A percentile compares a stretch with the other conserved stretches of the same genome.
Evolutionary conservation across 176 grass and related monocot species (phyloP).

Genomic region (Oryza rufipogon): DNA sequence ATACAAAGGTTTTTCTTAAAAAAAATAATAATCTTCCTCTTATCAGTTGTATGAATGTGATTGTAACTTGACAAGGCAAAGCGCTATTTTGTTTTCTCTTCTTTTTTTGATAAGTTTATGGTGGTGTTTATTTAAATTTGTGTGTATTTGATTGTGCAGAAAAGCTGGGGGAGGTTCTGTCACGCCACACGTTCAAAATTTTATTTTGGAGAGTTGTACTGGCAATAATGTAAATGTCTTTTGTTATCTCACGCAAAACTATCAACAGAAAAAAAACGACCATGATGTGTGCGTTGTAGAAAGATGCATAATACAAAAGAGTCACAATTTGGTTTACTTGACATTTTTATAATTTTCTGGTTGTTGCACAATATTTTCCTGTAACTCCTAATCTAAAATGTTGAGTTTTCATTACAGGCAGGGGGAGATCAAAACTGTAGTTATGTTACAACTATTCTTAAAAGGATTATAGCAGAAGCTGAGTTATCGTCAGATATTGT

Average conservation of each 20-base stretch:
- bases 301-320: neutral
- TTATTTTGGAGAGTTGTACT: constrained; percentile 64
- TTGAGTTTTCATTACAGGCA: constrained; percentile 48
- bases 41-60: neutral
- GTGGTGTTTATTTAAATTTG: neutral
- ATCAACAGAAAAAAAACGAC: neutral
- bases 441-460: constrained; percentile 62
- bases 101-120: neutral
- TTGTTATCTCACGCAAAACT: neutral
- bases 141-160: constrained; percentile 50
- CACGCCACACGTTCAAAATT: constrained; percentile 65
- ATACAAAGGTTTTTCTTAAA: neutral
- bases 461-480: constrained; percentile 65
- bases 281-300: neutral
- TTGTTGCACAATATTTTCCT: neutral
- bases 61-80: neutral
- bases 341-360: neutral
- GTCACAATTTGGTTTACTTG: neutral
- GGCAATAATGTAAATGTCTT: constrained; percentile 51
- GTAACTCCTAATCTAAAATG: neutral
- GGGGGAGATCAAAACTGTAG: constrained; percentile 39
- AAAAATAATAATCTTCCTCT: neutral
- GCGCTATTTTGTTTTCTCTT: neutral
- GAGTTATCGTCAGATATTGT: constrained; percentile 63
- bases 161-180: constrained; percentile 77